Percentiles rank a stretch among this genome's conserved stretches.
Evolutionary conservation across 805 yeast genomes (phyloP).

Genomic region (Wickerhamiella cacticola): DNA sequence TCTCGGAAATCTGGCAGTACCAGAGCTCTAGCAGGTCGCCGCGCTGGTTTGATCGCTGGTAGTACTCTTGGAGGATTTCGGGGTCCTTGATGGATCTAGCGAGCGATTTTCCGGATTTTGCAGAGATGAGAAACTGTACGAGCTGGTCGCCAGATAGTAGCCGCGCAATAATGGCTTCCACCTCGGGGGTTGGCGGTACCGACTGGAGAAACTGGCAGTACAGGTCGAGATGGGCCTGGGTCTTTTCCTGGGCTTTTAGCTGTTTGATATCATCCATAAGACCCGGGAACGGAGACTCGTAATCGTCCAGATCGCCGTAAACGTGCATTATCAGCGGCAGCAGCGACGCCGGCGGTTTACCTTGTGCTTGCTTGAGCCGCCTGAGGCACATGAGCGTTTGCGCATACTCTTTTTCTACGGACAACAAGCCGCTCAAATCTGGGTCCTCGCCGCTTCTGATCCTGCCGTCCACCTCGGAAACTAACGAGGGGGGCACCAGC

Average conservation of each 20-base stretch:
- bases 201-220: neutral
- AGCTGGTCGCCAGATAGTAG: constrained; percentile 12
- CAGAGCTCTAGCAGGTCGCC: constrained; percentile 23
- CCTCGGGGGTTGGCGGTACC: neutral
- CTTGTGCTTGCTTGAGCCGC: neutral
- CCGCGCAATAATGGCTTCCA: constrained; percentile 13
- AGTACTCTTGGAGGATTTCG: constrained; percentile 1
- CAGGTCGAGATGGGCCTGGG: neutral
- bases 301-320: constrained; percentile 17
- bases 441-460: neutral
- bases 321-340: constrained; percentile 21
- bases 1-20: constrained; percentile 19
- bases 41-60: neutral
- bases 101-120: constrained; percentile 9
- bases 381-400: neutral
- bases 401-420: neutral
- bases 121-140: constrained; percentile 15
- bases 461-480: neutral
- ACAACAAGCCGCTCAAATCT: neutral
- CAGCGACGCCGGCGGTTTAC: neutral
- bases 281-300: constrained; percentile 23
- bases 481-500: constrained; percentile 25
- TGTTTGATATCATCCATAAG: constrained; percentile 17
- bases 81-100: neutral
- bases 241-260: neutral